Percentiles rank a stretch among this genome's conserved stretches.
phyloP scores from a whole-genome alignment of 163 green algal species.

The Coccomyxa subellipsoidea region DNA sequence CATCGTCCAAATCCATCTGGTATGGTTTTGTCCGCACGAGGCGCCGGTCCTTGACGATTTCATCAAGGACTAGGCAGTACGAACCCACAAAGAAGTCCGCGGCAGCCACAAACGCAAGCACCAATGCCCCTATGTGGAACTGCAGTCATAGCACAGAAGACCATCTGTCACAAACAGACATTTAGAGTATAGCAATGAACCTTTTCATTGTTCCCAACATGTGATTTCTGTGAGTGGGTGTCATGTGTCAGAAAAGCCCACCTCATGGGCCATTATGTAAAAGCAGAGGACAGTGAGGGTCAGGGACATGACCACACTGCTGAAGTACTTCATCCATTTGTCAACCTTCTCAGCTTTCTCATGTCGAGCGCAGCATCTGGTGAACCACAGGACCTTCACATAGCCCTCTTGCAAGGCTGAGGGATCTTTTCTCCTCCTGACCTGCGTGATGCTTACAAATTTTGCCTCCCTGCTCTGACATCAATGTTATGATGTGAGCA shows the following conservation, averaged over 20 bases:
- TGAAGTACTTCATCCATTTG: constrained; percentile 3
- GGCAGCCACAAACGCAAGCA: not conserved
- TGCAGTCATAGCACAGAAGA: not conserved
- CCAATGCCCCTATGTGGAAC: not conserved
- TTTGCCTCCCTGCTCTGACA: too few relatives aligned
- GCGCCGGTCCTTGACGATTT: not conserved
- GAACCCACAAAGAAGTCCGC: not conserved
- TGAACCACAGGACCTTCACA: not conserved
- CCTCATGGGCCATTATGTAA: not conserved
- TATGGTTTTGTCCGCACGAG: constrained; percentile 4
- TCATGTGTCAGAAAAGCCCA: too few relatives aligned
- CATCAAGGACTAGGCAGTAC: not conserved
- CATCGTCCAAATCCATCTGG: constrained; percentile 4
- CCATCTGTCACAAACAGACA: not conserved
- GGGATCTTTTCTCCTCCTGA: not conserved
- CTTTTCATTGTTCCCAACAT: too few relatives aligned
- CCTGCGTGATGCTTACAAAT: too few relatives aligned
- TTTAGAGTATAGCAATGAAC: too few relatives aligned
- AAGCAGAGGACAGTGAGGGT: not conserved
- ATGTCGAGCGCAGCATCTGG: not conserved
- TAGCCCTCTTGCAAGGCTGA: not conserved
- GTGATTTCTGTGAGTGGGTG: not conserved
- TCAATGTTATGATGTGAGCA: too few relatives aligned
- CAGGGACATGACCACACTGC: not conserved
- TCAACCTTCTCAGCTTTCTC: constrained; percentile 2